phyloP scores from a whole-genome alignment of 352 stramenopile species.

The Elongisporangium prolatum region DNA sequence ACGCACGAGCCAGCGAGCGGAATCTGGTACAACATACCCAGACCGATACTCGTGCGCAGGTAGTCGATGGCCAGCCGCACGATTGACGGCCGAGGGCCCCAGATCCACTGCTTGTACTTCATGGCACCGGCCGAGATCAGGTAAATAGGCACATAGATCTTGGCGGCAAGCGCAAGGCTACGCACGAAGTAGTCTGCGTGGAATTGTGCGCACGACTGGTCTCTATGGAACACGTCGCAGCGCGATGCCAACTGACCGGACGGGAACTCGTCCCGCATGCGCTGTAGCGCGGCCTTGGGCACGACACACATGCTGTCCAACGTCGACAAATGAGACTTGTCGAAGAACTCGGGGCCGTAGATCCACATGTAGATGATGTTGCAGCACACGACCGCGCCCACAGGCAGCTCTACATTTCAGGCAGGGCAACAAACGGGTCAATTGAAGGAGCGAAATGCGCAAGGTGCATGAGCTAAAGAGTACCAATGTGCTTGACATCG shows the following conservation, averaged over 20 bases:
- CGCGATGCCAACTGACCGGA: conserved; percentile 28
- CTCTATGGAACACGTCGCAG: conserved; percentile 58
- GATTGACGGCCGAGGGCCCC: conserved; percentile 38
- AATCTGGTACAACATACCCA: conserved; percentile 61
- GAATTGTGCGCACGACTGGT: conserved; percentile 37
- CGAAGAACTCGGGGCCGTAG: conserved; percentile 41
- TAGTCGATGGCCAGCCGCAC: conserved; percentile 33
- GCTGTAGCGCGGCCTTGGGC: conserved; percentile 18
- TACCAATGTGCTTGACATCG: conserved; percentile 48
- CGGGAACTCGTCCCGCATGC: conserved; percentile 59
- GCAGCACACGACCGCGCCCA: conserved; percentile 1
- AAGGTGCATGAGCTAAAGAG: background rate
- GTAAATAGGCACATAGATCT: conserved; percentile 68
- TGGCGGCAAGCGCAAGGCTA: conserved; percentile 34
- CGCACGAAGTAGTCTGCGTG: conserved; percentile 31
- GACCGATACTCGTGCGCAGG: conserved; percentile 45
- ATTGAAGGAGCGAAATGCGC: background rate
- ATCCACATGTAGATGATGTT: conserved; percentile 68
- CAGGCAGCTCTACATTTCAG: conserved; percentile 1
- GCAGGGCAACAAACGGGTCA: background rate
- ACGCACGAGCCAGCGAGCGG: conserved; percentile 48
- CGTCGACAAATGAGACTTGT: conserved; percentile 33
- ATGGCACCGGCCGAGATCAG: conserved; percentile 37
- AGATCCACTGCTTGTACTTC: conserved; percentile 63
- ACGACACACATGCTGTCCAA: conserved; percentile 52